phyloP scores from a whole-genome alignment of 1,284 basidiomycete genomes.

The Crocinoboletus sp. region DNA sequence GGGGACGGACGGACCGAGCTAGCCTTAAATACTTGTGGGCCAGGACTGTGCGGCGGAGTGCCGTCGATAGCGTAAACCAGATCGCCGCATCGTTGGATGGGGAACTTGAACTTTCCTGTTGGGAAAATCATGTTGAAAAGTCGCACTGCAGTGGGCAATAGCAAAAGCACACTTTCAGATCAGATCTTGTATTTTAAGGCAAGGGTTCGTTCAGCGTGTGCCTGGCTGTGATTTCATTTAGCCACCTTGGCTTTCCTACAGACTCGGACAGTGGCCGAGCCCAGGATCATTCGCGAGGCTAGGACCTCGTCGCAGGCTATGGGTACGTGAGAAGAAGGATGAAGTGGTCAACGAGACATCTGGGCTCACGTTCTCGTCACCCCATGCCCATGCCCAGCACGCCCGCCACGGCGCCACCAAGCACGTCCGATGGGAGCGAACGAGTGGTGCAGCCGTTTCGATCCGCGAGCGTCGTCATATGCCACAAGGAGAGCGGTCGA shows the following conservation, averaged over 20 bases:
- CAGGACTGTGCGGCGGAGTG: constrained; percentile 29
- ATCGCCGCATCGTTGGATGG: constrained; percentile 34
- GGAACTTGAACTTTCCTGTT: constrained; percentile 35
- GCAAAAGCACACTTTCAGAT: constrained; percentile 33
- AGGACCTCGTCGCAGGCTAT: constrained; percentile 11
- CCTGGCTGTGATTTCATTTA: constrained; percentile 37
- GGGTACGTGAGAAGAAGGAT: constrained; percentile 22
- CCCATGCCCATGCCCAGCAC: constrained; percentile 10
- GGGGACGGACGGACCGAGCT: constrained; percentile 5
- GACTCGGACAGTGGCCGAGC: constrained; percentile 20
- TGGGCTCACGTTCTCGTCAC: constrained; percentile 16
- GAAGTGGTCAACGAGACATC: constrained; percentile 21
- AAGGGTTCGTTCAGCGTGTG: constrained; percentile 29
- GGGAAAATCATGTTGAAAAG: constrained; percentile 33
- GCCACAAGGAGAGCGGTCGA: too few relatives aligned
- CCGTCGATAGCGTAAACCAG: constrained; percentile 33
- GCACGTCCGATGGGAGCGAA: constrained; percentile 17
- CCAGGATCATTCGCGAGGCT: constrained; percentile 12
- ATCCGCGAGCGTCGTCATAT: constrained; percentile 23
- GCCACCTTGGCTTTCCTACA: constrained; percentile 32
- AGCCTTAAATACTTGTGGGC: constrained; percentile 27
- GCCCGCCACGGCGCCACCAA: constrained; percentile 23
- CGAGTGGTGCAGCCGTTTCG: constrained; percentile 11
- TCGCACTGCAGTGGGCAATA: constrained; percentile 32
- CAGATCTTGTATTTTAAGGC: constrained; percentile 35